Evolutionary conservation across 257 asterid genomes (phyloP).

Genomic region (Solanum appendiculatum): DNA sequence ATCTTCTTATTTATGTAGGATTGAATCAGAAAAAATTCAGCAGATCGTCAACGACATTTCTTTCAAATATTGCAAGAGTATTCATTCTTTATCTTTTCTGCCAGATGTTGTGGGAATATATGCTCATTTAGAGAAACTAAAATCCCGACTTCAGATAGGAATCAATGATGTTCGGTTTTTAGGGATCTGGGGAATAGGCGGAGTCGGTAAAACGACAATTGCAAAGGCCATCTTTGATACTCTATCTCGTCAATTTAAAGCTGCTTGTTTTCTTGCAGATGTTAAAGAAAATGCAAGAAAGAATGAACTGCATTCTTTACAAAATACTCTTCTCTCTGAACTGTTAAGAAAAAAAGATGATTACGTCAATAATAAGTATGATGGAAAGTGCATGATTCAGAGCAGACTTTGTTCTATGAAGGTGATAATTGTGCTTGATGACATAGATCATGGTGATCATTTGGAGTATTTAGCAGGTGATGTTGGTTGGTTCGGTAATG

Average conservation of each 20-base stretch:
- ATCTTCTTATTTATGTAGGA: not conserved
- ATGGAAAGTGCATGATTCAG: not conserved
- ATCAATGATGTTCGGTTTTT: not conserved
- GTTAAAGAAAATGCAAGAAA: not conserved
- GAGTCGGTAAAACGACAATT: not conserved
- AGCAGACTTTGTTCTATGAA: not conserved
- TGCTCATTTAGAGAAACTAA: not conserved
- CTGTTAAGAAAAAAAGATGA: not conserved
- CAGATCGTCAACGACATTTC: not conserved
- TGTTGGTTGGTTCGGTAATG: not conserved
- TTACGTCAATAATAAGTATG: not conserved
- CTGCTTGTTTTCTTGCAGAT: not conserved
- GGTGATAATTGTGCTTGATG: not conserved
- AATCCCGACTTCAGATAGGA: not conserved
- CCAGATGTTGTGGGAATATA: not conserved
- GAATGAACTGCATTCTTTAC: not conserved
- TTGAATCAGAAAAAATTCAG: not conserved
- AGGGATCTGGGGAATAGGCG: not conserved
- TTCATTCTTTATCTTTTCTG: not conserved
- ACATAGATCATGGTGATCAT: not conserved
- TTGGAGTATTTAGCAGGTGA: not conserved
- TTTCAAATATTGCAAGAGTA: not conserved
- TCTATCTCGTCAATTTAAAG: not conserved
- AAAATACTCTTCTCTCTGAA: not conserved
- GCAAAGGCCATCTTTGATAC: not conserved